Percentiles rank a stretch among this genome's conserved stretches.
Evolutionary conservation across 2,329 filamentous ascomycete species (phyloP).

Genomic region (Aspergillus sergii): DNA sequence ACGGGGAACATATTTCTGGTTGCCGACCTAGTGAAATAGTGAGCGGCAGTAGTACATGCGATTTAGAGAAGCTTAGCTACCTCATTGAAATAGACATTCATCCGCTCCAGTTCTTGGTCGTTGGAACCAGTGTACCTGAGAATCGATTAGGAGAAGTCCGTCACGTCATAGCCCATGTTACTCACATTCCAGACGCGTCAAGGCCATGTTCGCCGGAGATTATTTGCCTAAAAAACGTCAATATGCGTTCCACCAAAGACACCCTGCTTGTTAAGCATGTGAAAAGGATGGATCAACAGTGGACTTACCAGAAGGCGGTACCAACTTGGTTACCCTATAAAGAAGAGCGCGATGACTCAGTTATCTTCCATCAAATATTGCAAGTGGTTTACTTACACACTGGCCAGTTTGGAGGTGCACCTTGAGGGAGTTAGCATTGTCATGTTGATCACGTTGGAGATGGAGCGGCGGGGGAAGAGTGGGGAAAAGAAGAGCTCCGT

Average conservation of each 20-base stretch:
- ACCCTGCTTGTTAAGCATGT: background rate
- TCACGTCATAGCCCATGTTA: constrained; percentile 30
- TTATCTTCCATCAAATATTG: constrained; percentile 23
- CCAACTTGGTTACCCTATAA: constrained; percentile 98
- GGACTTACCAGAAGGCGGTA: constrained; percentile 93
- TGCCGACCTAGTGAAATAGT: constrained; percentile 51
- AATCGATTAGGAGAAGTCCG: background rate
- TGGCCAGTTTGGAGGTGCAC: constrained; percentile 99
- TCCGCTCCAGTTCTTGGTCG: constrained; percentile 98
- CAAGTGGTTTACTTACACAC: constrained; percentile 70
- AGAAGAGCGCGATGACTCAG: constrained; percentile 25
- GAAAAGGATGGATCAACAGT: background rate
- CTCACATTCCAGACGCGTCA: constrained; percentile 93
- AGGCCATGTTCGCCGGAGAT: constrained; percentile 93
- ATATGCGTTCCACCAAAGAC: constrained; percentile 19
- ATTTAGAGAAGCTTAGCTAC: constrained; percentile 45
- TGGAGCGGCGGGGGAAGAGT: constrained; percentile 1
- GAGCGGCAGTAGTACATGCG: constrained; percentile 2
- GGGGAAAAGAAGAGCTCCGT: constrained; percentile 34
- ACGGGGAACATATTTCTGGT: constrained; percentile 99
- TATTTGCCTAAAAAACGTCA: constrained; percentile 65
- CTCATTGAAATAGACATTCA: constrained; percentile 99
- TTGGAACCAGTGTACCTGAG: constrained; percentile 92
- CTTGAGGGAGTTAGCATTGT: constrained; percentile 58
- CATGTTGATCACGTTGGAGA: constrained; percentile 9